These are phyloP conservation scores for Clarireedia homoeocarpa DNA, from an alignment of 2,329 filamentous ascomycete species.

Conservation along the genomic window DNA sequence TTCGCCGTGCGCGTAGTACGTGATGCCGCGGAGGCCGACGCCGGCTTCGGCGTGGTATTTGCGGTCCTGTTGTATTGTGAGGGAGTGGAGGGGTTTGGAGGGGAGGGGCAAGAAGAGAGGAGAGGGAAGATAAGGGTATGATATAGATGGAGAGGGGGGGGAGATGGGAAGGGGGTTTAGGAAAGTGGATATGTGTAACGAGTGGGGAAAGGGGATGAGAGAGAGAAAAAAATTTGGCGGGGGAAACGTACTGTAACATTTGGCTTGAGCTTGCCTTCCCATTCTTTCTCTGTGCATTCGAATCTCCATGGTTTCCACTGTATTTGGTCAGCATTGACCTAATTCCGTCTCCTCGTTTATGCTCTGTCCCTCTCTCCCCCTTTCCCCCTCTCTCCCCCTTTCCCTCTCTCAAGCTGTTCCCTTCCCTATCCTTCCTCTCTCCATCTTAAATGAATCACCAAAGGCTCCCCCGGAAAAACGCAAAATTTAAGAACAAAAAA, in stretches of 20 bases:
- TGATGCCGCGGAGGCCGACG: conserved; percentile 13
- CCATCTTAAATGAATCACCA: background rate
- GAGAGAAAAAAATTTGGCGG: background rate
- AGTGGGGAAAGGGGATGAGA: background rate
- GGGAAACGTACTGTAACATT: background rate
- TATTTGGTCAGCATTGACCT: background rate
- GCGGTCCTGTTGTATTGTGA: background rate
- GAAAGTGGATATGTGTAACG: too few relatives aligned
- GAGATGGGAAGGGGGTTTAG: too few relatives aligned
- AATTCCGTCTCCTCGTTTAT: background rate
- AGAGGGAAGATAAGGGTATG: too few relatives aligned
- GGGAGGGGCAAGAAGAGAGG: background rate
- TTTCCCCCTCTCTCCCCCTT: background rate
- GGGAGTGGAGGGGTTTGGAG: background rate
- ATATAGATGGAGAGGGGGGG: background rate
- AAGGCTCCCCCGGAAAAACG: background rate
- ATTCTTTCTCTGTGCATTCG: conserved; percentile 1
- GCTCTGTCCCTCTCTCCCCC: background rate
- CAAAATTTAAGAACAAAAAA: background rate
- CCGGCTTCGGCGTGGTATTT: conserved; percentile 12
- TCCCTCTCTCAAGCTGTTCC: background rate
- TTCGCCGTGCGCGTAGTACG: conserved; percentile 14
- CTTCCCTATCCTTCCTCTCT: background rate
- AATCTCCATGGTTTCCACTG: conserved; percentile 8
- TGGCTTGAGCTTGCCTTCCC: background rate